These are phyloP conservation scores for Backusella morwellensis DNA, from an alignment of 192 early-diverging fungal species.

Conservation along the genomic window DNA sequence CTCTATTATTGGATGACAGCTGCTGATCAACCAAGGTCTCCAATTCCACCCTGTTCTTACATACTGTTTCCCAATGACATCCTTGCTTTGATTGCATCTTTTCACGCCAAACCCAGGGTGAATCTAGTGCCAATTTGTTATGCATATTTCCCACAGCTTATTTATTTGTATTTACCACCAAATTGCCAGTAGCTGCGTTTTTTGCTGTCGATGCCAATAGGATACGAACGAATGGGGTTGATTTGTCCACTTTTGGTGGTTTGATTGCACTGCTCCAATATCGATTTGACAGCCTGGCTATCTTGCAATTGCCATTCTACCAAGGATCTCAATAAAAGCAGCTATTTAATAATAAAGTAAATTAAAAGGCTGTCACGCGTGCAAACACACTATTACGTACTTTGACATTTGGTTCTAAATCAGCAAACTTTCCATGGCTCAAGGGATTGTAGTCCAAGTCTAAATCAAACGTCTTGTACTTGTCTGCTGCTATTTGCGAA, in stretches of 20 bases:
- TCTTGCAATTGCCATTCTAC: conserved; percentile 37
- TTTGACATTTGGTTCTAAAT: conserved; percentile 20
- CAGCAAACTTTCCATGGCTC: conserved; percentile 7
- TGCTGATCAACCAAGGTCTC: conserved; percentile 4
- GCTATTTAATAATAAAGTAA: not conserved
- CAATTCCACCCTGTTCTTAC: conserved; percentile 8
- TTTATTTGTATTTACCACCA: conserved; percentile 18
- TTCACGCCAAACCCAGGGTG: conserved; percentile 32
- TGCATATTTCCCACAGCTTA: not conserved
- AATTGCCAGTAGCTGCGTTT: conserved; percentile 35
- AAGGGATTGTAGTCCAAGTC: conserved; percentile 29
- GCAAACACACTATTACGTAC: conserved; percentile 13
- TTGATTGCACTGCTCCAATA: conserved; percentile 8
- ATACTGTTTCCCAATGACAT: conserved; percentile 29
- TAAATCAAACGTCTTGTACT: conserved; percentile 18
- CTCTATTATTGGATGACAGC: not conserved
- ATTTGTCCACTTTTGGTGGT: not conserved
- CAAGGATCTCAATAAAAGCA: conserved; percentile 19
- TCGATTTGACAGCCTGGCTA: conserved; percentile 14
- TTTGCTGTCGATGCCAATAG: conserved; percentile 25
- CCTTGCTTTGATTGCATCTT: not conserved
- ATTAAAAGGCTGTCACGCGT: not conserved
- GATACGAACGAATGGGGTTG: conserved; percentile 18
- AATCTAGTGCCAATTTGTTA: conserved; percentile 9
- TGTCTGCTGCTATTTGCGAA: conserved; percentile 14